Conservation (phyloP, 495 filamentous ascomycete species). For the Haplographium delicatum region DNA sequence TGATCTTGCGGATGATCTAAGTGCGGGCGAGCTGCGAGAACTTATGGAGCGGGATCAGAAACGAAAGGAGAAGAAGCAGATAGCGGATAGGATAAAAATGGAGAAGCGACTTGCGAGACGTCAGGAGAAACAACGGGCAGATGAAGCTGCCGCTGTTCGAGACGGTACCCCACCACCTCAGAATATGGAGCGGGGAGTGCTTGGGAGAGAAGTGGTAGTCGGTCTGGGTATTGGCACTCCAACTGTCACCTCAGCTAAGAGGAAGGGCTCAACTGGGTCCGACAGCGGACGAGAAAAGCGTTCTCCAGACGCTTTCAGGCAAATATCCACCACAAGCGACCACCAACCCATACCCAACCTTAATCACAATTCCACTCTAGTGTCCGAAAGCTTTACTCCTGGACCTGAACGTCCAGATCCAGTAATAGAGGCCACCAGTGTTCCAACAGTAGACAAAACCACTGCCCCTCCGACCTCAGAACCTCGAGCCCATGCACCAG, state of each 20-base stretch:
- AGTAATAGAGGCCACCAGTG: constrained; percentile 39
- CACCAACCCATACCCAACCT: constrained; percentile 8
- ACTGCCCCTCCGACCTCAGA: constrained; percentile 53
- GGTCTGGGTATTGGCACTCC: constrained; percentile 39
- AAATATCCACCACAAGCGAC: constrained; percentile 7
- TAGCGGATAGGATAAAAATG: constrained; percentile 64
- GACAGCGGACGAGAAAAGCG: constrained; percentile 28
- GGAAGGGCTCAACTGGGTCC: constrained; percentile 35
- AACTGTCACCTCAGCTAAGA: constrained; percentile 43
- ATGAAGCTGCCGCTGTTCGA: constrained; percentile 32
- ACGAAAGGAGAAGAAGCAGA: constrained; percentile 65
- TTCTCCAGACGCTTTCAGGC: constrained; percentile 10
- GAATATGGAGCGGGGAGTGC: constrained; percentile 47
- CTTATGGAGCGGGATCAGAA: constrained; percentile 80
- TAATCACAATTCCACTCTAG: constrained; percentile 18
- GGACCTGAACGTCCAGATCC: constrained; percentile 36
- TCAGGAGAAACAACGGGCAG: constrained; percentile 59
- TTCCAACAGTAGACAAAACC: constrained; percentile 45
- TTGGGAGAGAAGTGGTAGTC: constrained; percentile 46
- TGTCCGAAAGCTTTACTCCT: constrained; percentile 26
- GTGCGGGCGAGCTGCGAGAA: constrained; percentile 72
- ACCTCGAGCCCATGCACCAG: constrained; percentile 43
- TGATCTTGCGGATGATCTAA: constrained; percentile 74
- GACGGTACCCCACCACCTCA: constrained; percentile 44
- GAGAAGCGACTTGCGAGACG: constrained; percentile 62